A percentile compares a stretch with the other conserved stretches of the same genome.
Conservation (phyloP, 1,139 yeast genomes). For the Suhomyces panamericanus region DNA sequence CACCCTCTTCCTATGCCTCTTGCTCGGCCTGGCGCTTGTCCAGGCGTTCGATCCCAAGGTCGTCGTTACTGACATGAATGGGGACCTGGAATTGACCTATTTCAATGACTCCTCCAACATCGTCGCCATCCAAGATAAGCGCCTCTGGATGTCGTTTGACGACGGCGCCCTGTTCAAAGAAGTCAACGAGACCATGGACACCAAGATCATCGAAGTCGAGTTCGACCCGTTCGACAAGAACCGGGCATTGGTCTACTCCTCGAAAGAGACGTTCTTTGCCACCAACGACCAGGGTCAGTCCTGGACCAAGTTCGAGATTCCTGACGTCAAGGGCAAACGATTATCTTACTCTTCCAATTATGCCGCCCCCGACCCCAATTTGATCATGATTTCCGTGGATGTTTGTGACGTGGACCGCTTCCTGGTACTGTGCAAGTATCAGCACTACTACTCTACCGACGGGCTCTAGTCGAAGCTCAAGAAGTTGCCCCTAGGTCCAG, state of each 20-base stretch:
- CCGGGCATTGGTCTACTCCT: constrained; percentile 56
- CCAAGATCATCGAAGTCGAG: constrained; percentile 28
- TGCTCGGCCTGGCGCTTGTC: constrained; percentile 1
- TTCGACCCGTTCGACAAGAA: constrained; percentile 47
- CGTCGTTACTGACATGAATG: constrained; percentile 4
- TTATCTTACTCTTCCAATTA: constrained; percentile 26
- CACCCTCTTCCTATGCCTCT: not conserved
- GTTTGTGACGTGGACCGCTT: not conserved
- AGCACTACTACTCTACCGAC: constrained; percentile 52
- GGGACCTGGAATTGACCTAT: constrained; percentile 27
- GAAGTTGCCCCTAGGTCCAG: constrained; percentile 26
- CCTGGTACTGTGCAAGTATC: not conserved
- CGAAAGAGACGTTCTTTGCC: constrained; percentile 30
- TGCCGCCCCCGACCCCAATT: constrained; percentile 37
- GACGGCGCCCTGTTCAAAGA: constrained; percentile 58
- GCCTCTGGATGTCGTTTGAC: constrained; percentile 49
- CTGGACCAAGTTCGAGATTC: constrained; percentile 49
- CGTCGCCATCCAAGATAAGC: constrained; percentile 22
- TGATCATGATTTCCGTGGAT: constrained; percentile 32
- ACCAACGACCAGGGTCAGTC: constrained; percentile 59
- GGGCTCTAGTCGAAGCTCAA: constrained; percentile 49
- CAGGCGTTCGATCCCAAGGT: constrained; percentile 16
- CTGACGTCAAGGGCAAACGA: not conserved
- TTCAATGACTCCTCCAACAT: constrained; percentile 59
- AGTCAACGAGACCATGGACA: constrained; percentile 32